Conservation (phyloP, 352 stramenopile genomes). For the Lagenidium giganteum region DNA sequence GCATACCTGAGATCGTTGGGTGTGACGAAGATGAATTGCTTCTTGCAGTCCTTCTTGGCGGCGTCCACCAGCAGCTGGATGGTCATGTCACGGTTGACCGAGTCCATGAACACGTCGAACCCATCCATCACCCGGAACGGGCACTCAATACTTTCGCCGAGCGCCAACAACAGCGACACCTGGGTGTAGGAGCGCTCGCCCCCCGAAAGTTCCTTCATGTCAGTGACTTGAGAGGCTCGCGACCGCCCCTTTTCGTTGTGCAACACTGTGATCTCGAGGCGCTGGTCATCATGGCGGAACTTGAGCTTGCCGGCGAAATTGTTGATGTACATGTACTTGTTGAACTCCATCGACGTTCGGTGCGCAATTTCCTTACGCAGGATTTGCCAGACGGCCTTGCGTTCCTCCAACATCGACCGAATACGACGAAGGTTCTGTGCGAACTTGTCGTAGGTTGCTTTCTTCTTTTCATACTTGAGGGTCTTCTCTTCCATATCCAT, state of each 20-base stretch:
- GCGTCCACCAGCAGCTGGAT: slow-evolving; percentile 89
- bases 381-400: slow-evolving; percentile 58
- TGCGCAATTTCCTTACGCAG: slow-evolving; percentile 63
- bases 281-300: slow-evolving; percentile 59
- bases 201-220: slow-evolving; percentile 94
- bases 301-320: slow-evolving; percentile 75
- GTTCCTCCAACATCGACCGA: slow-evolving; percentile 55
- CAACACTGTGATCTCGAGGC: slow-evolving; percentile 60
- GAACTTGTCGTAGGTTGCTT: slow-evolving; percentile 45
- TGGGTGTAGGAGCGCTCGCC: slow-evolving; percentile 95
- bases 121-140: slow-evolving; percentile 98
- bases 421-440: slow-evolving; percentile 43
- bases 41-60: slow-evolving; percentile 55
- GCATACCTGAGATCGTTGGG: slow-evolving; percentile 72
- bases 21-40: slow-evolving; percentile 83
- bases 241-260: slow-evolving; percentile 58
- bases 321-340: slow-evolving; percentile 67
- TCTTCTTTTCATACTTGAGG: slow-evolving; percentile 58
- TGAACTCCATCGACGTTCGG: slow-evolving; percentile 67
- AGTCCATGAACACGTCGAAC: slow-evolving; percentile 99
- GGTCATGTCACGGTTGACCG: slow-evolving; percentile 91
- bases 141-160: slow-evolving; percentile 82
- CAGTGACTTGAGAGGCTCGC: slow-evolving; percentile 77
- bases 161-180: slow-evolving; percentile 92
- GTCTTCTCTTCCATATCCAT: slow-evolving; percentile 54